A percentile compares a stretch with the other conserved stretches of the same genome.
Conservation (phyloP, 2,329 filamentous ascomycete species). For the Pseudocercospora musae region DNA sequence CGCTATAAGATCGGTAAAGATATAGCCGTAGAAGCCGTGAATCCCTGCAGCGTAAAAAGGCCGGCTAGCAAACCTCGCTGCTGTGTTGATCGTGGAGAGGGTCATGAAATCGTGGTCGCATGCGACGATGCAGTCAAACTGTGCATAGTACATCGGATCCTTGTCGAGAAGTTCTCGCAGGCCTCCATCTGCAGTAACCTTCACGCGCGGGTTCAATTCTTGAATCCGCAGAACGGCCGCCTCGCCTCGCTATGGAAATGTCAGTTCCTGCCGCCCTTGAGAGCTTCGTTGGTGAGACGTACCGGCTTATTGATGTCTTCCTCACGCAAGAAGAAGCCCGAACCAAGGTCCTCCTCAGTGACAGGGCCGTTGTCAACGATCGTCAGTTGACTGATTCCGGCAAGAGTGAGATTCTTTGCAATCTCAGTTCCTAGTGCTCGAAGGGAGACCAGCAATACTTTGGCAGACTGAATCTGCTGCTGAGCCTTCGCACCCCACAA, state of each 20-base stretch:
- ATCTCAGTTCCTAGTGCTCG: constrained; percentile 89
- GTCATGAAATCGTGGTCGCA: constrained; percentile 78
- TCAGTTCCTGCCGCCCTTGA: background rate
- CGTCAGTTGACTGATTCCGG: constrained; percentile 86
- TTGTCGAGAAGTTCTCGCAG: constrained; percentile 67
- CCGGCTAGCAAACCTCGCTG: constrained; percentile 71
- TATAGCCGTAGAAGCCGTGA: constrained; percentile 90
- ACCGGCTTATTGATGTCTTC: constrained; percentile 71
- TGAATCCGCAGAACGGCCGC: constrained; percentile 74
- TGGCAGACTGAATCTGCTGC: constrained; percentile 79
- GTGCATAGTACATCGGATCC: constrained; percentile 68
- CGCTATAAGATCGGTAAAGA: constrained; percentile 87
- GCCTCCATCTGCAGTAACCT: constrained; percentile 50
- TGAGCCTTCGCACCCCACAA: constrained; percentile 97
- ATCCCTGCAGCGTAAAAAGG: constrained; percentile 86
- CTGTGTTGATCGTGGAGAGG: constrained; percentile 77
- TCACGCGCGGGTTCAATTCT: constrained; percentile 85
- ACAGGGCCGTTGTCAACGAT: constrained; percentile 76
- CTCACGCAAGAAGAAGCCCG: constrained; percentile 69
- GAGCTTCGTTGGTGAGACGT: constrained; percentile 17
- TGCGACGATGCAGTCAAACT: constrained; percentile 83
- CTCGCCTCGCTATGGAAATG: constrained; percentile 62
- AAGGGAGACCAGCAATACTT: constrained; percentile 84
- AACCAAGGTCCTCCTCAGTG: constrained; percentile 71
- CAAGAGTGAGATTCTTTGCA: constrained; percentile 93